Evolutionary conservation across 148 eudicot species (phyloP).

Genomic region (Dysphania ambrosioides): DNA sequence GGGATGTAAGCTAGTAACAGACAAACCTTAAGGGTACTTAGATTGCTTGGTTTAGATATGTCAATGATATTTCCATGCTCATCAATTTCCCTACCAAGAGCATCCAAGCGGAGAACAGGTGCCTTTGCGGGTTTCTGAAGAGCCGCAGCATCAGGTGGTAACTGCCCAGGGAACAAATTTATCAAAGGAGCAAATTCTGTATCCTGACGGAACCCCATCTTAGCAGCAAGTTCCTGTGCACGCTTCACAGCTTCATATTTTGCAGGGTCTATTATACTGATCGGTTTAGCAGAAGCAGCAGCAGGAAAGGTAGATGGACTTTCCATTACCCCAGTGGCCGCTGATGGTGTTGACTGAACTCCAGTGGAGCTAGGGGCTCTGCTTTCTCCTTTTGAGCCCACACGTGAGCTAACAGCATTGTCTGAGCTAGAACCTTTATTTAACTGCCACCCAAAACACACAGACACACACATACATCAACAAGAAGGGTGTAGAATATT

Average conservation of each 20-base stretch:
- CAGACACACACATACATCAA: background rate
- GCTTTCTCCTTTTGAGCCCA: conserved; percentile 41
- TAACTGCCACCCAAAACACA: conserved; percentile 35
- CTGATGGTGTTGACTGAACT: conserved; percentile 34
- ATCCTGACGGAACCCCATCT: conserved; percentile 93
- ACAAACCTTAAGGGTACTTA: conserved; percentile 87
- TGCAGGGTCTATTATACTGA: conserved; percentile 50
- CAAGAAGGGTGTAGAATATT: background rate
- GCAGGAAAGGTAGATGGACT: conserved; percentile 36
- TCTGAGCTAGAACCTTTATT: conserved; percentile 48
- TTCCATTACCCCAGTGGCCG: conserved; percentile 20
- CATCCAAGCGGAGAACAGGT: conserved; percentile 92
- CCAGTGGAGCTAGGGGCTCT: conserved; percentile 35
- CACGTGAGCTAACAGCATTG: conserved; percentile 26
- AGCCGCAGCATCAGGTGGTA: conserved; percentile 60
- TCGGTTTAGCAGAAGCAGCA: conserved; percentile 36
- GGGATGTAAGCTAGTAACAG: background rate
- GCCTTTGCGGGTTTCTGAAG: conserved; percentile 90
- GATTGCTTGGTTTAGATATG: conserved; percentile 59
- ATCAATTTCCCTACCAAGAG: conserved; percentile 87
- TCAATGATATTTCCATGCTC: conserved; percentile 92
- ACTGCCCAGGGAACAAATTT: conserved; percentile 84
- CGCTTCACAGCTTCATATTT: conserved; percentile 79
- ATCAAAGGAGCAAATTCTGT: conserved; percentile 86
- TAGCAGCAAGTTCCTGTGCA: conserved; percentile 90